Conservation (phyloP, 2,329 filamentous ascomycete genomes). For the Xylariaceae sp. region DNA sequence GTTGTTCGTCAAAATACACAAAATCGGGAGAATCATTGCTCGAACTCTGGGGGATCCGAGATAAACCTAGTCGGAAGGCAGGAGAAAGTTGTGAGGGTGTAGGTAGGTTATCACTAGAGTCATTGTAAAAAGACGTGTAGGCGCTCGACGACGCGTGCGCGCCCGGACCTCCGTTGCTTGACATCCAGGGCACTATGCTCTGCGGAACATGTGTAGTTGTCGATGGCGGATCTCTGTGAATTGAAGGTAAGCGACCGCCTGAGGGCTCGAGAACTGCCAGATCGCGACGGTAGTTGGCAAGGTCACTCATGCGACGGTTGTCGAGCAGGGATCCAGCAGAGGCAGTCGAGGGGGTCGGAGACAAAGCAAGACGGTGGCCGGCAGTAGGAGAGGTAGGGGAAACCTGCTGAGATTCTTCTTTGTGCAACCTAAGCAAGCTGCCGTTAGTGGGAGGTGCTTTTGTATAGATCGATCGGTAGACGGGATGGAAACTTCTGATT, state of each 20-base stretch:
- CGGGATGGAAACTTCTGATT: neutral
- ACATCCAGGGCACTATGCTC: conserved; percentile 57
- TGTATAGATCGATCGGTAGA: neutral
- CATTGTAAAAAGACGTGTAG: conserved; percentile 64
- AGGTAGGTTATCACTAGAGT: conserved; percentile 66
- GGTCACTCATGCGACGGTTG: conserved; percentile 55
- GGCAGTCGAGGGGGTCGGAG: conserved; percentile 39
- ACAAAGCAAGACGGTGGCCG: conserved; percentile 41
- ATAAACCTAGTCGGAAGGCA: conserved; percentile 53
- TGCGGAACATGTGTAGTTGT: conserved; percentile 48
- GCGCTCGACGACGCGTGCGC: conserved; percentile 34
- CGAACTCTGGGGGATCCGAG: conserved; percentile 26
- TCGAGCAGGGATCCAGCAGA: conserved; percentile 48
- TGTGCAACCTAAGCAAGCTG: conserved; percentile 33
- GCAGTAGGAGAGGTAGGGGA: conserved; percentile 44
- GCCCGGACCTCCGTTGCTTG: conserved; percentile 35
- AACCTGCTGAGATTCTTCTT: conserved; percentile 40
- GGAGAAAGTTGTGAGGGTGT: conserved; percentile 63
- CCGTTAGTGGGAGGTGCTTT: conserved; percentile 27
- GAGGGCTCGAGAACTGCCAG: conserved; percentile 62
- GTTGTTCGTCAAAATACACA: conserved; percentile 61
- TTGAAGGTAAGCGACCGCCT: conserved; percentile 52
- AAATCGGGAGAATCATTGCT: conserved; percentile 57
- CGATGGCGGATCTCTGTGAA: conserved; percentile 54
- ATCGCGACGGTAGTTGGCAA: conserved; percentile 67